Conservation (phyloP, 2,329 filamentous ascomycete genomes). For the Stemphylium vesicarium region DNA sequence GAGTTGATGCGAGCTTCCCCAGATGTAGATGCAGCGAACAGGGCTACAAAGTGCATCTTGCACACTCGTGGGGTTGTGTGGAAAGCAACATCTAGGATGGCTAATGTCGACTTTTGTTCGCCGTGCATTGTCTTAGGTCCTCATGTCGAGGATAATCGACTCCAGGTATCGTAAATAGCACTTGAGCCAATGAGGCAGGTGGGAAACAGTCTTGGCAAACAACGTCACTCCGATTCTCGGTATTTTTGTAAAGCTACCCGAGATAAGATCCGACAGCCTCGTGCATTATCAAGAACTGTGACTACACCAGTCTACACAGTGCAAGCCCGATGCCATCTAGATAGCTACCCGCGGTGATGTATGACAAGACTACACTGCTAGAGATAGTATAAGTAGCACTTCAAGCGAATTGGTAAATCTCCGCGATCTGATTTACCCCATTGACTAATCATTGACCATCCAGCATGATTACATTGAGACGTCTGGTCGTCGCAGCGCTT, state of each 20-base stretch:
- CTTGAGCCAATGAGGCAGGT: constrained; percentile 25
- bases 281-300: constrained; percentile 20
- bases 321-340: background rate
- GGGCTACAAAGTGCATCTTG: too few relatives aligned
- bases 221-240: constrained; percentile 36
- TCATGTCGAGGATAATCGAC: too few relatives aligned
- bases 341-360: constrained; percentile 12
- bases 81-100: too few relatives aligned
- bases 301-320: constrained; percentile 9
- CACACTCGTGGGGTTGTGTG: too few relatives aligned
- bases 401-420: background rate
- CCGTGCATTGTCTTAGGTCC: too few relatives aligned
- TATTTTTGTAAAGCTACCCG: background rate
- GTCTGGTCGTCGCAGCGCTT: constrained; percentile 6
- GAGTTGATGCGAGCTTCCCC: too few relatives aligned
- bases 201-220: constrained; percentile 10
- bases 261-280: constrained; percentile 23
- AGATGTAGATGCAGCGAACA: too few relatives aligned
- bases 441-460: background rate
- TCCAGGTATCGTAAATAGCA: too few relatives aligned
- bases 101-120: too few relatives aligned
- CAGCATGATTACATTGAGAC: constrained; percentile 14
- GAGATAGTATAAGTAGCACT: constrained; percentile 3
- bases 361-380: background rate
- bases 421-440: too few relatives aligned